Conservation (phyloP, 1,284 basidiomycete species). For the Rhodotorula sp. region DNA sequence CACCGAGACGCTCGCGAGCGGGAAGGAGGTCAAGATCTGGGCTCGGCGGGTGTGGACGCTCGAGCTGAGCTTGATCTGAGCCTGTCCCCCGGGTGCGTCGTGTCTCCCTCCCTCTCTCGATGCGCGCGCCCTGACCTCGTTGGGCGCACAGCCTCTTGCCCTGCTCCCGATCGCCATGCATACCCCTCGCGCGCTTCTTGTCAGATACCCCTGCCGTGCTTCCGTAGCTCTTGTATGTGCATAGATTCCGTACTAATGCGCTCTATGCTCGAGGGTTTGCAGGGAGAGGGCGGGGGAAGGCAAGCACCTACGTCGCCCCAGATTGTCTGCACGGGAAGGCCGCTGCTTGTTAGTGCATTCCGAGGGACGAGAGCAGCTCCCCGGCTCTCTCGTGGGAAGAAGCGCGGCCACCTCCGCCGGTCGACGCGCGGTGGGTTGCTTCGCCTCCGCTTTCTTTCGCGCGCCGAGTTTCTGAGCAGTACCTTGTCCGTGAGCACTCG, state of each 20-base stretch:
- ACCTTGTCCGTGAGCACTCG: not conserved
- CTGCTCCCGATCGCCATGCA: not conserved
- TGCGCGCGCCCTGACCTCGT: no score
- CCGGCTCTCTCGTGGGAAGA: no score
- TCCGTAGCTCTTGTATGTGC: no score
- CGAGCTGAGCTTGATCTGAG: conserved; percentile 72
- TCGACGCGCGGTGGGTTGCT: not conserved
- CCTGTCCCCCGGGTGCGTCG: not conserved
- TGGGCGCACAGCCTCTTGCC: not conserved
- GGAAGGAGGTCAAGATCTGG: conserved; percentile 82
- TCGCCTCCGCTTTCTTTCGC: not conserved
- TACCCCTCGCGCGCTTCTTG: not conserved
- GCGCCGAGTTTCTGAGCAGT: not conserved
- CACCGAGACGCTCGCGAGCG: conserved; percentile 74
- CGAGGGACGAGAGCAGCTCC: no score
- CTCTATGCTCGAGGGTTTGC: no score
- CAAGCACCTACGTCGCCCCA: no score
- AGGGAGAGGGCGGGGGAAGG: no score
- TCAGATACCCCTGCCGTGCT: no score
- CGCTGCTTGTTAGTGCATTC: no score
- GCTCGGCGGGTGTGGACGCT: conserved; percentile 97
- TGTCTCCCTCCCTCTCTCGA: not conserved
- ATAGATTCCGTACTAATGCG: no score
- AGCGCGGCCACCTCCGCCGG: no score
- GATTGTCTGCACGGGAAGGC: no score